Percentiles rank a stretch among this genome's conserved stretches.
Conservation (phyloP, 768 basidiomycete species). For the Gelatoporia subvermispora region DNA sequence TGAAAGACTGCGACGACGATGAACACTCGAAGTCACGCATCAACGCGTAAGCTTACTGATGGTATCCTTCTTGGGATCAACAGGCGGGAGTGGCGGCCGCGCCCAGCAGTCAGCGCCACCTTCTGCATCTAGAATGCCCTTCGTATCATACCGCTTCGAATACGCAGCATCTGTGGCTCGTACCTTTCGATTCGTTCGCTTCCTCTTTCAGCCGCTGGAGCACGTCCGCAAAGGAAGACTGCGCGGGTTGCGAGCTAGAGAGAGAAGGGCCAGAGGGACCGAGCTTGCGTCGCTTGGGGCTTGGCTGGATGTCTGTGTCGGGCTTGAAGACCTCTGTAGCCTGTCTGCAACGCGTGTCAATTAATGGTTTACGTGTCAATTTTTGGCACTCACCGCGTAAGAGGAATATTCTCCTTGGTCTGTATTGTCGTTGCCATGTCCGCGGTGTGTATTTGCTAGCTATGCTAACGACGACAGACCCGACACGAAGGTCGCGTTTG, state of each 20-base stretch:
- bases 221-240: conserved; percentile 35
- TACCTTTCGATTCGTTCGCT: conserved; percentile 20
- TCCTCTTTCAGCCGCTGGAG: conserved; percentile 32
- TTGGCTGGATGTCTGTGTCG: conserved; percentile 21
- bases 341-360: background rate
- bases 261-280: conserved; percentile 10
- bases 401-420: conserved; percentile 16
- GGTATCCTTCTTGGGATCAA: conserved; percentile 58
- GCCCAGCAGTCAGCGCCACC: conserved; percentile 77
- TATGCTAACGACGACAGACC: too few relatives aligned
- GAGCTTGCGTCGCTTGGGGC: conserved; percentile 30
- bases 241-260: conserved; percentile 15
- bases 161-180: conserved; percentile 5
- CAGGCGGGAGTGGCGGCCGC: conserved; percentile 48
- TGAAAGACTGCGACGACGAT: conserved; percentile 66
- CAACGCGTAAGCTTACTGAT: conserved; percentile 47
- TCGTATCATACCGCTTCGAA: background rate
- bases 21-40: background rate
- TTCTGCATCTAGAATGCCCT: conserved; percentile 49
- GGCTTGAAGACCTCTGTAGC: conserved; percentile 11
- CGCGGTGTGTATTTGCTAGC: background rate
- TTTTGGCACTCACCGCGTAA: conserved; percentile 8
- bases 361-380: background rate
- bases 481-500: background rate
- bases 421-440: conserved; percentile 9